These are phyloP conservation scores for Talaromyces sp. DNA, from an alignment of 2,329 filamentous ascomycete genomes.

Conservation along the genomic window DNA sequence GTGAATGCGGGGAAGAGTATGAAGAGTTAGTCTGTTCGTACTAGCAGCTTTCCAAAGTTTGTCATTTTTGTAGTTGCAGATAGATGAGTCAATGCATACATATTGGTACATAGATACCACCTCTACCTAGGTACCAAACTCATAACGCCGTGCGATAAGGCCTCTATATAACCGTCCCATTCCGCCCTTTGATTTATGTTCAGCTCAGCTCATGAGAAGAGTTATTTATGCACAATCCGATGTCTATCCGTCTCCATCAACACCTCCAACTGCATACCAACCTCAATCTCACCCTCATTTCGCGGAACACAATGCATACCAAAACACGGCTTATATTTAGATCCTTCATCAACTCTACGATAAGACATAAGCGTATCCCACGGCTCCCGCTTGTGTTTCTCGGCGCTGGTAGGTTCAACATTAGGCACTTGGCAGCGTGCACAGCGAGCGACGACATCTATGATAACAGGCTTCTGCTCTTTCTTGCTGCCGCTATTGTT, in stretches of 20 bases:
- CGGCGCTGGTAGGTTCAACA: conserved; percentile 58
- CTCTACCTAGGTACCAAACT: not conserved
- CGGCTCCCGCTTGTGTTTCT: conserved; percentile 55
- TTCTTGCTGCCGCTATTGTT: not conserved
- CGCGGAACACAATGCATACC: conserved; percentile 60
- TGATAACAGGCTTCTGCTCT: conserved; percentile 30
- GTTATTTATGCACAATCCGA: conserved; percentile 42
- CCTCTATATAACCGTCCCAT: not conserved
- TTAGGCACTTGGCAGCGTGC: conserved; percentile 60
- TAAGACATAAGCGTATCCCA: conserved; percentile 60
- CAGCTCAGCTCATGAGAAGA: not conserved
- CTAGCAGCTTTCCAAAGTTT: not conserved
- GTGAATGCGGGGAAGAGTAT: conserved; percentile 40
- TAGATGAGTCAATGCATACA: not conserved
- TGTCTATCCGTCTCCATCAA: conserved; percentile 54
- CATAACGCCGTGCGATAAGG: not conserved
- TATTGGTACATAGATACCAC: not conserved
- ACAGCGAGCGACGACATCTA: conserved; percentile 57
- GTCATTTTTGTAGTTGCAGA: not conserved
- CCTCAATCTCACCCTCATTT: conserved; percentile 49
- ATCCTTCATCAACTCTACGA: conserved; percentile 54
- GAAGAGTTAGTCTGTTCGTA: conserved; percentile 26
- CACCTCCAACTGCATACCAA: conserved; percentile 57
- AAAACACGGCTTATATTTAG: conserved; percentile 62
- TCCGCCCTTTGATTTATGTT: not conserved